phyloP scores from a whole-genome alignment of 129 eudicot species.

The Daucus carota region DNA sequence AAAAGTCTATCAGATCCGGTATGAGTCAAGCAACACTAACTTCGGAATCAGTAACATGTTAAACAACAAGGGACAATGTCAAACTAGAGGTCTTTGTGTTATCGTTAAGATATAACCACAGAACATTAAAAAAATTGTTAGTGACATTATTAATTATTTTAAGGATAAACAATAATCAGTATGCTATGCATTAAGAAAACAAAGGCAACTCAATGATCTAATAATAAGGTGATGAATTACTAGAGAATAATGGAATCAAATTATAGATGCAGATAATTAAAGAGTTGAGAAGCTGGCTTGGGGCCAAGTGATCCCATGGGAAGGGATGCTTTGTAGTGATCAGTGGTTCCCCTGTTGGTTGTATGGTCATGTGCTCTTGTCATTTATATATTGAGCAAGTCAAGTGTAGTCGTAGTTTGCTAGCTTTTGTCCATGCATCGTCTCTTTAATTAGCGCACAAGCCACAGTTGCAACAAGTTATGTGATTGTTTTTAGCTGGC shows the following conservation, averaged over 20 bases:
- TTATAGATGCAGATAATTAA: background rate
- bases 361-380: background rate
- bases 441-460: background rate
- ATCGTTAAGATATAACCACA: background rate
- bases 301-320: background rate
- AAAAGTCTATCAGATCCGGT: background rate
- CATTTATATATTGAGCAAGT: background rate
- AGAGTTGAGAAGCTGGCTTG: background rate
- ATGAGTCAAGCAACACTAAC: too few species aligned
- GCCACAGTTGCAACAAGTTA: too few species aligned
- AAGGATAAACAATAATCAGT: background rate
- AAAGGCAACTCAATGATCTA: background rate
- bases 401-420: background rate
- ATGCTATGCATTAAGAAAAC: background rate
- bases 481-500: background rate
- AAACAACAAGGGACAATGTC: background rate
- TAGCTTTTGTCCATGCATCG: background rate
- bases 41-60: background rate
- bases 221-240: background rate
- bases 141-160: background rate
- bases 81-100: background rate
- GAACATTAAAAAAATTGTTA: background rate
- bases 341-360: background rate
- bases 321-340: background rate
- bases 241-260: background rate